A percentile compares a stretch with the other conserved stretches of the same genome.
Conservation (phyloP, 1,139 yeast genomes). For the Blastobotrys niveus region DNA sequence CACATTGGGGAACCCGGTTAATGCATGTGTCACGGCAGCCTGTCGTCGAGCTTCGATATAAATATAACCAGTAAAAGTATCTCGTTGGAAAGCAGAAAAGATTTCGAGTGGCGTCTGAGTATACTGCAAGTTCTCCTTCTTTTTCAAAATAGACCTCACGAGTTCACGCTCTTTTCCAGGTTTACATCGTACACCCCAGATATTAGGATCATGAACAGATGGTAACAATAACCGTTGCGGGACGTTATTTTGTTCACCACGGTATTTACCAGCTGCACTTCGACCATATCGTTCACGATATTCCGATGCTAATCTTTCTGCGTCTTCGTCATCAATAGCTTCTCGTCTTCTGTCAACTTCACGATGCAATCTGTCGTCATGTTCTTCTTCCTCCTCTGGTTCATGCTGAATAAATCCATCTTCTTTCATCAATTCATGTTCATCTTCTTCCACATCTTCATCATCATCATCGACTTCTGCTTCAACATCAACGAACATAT, state of each 20-base stretch:
- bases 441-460: constrained; percentile 91
- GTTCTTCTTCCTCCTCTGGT: constrained; percentile 55
- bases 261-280: constrained; percentile 70
- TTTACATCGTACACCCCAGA: constrained; percentile 92
- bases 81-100: constrained; percentile 91
- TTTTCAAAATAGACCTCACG: constrained; percentile 76
- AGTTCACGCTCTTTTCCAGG: constrained; percentile 91
- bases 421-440: constrained; percentile 78
- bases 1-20: constrained; percentile 84
- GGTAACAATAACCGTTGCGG: constrained; percentile 93
- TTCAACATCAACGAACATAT: constrained; percentile 95
- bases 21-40: constrained; percentile 84
- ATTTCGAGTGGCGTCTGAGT: constrained; percentile 62
- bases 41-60: constrained; percentile 92
- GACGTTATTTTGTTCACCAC: constrained; percentile 84
- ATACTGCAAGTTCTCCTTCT: constrained; percentile 62
- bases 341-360: constrained; percentile 88
- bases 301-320: constrained; percentile 88
- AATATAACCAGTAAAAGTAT: constrained; percentile 82
- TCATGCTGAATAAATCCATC: constrained; percentile 45
- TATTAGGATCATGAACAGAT: constrained; percentile 91
- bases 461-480: constrained; percentile 99
- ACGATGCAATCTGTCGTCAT: constrained; percentile 72
- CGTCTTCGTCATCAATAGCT: constrained; percentile 89
- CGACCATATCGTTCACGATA: constrained; percentile 91